Evolutionary conservation across 768 basidiomycete genomes (phyloP).

Genomic region (Daedaleopsis sinensis): DNA sequence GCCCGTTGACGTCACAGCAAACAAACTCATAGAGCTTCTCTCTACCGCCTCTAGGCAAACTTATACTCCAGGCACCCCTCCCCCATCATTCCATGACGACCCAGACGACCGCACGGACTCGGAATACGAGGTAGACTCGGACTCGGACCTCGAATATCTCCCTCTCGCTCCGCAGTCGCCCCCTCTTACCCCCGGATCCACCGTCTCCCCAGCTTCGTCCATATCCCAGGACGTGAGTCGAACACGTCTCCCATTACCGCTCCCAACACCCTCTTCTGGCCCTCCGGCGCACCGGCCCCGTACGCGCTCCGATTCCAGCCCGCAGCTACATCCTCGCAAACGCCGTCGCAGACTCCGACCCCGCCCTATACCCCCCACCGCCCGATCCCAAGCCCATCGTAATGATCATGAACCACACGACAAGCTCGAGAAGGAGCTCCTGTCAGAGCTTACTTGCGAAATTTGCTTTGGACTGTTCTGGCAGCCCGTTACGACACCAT

Average conservation of each 20-base stretch:
- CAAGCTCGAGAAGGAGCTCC: slow-evolving; percentile 62
- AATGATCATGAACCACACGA: slow-evolving; percentile 32
- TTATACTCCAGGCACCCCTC: background rate
- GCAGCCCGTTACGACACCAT: slow-evolving; percentile 90
- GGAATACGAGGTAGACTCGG: slow-evolving; percentile 33
- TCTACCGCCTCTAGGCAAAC: slow-evolving; percentile 18
- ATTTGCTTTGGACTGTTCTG: slow-evolving; percentile 86
- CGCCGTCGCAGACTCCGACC: slow-evolving; percentile 31
- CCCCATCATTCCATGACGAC: slow-evolving; percentile 11
- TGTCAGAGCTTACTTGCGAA: slow-evolving; percentile 81
- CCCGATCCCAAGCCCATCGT: slow-evolving; percentile 33
- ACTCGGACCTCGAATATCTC: slow-evolving; percentile 21
- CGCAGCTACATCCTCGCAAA: slow-evolving; percentile 32
- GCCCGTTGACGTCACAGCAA: slow-evolving; percentile 57
- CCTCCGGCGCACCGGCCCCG: slow-evolving; percentile 14
- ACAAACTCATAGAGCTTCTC: slow-evolving; percentile 54
- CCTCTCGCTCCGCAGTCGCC: slow-evolving; percentile 8
- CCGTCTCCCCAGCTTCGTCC: background rate
- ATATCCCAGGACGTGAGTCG: background rate
- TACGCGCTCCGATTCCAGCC: slow-evolving; percentile 14
- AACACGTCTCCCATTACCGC: background rate
- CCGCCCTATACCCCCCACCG: slow-evolving; percentile 31
- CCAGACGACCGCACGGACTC: slow-evolving; percentile 29
- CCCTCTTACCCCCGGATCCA: background rate
- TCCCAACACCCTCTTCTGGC: slow-evolving; percentile 1